Base-by-base conservation (phyloP, 768 basidiomycete species). In the Filobasidium floriforme region DNA sequence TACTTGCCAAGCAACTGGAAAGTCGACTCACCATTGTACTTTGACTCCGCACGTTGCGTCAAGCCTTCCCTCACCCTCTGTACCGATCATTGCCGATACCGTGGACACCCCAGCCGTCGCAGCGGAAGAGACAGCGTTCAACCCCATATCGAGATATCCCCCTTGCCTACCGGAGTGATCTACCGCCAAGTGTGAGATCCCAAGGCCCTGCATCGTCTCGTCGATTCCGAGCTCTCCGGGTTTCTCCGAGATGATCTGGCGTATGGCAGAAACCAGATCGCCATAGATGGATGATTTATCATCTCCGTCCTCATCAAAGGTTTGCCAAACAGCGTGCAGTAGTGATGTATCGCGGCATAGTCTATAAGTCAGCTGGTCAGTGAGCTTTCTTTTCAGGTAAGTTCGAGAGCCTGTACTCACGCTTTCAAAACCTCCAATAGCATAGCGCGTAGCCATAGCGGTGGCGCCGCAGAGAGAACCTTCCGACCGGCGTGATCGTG, bases 381-480 rank as follows among this genome's bases (percentile, higher is more conserved):
- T 44, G 24, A 59, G 51, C 52, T 54, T 49, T 5, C 7, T 32
- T 10, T 7, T 9, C 7, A 60, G 63, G 18, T 32, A 11, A 37
- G 44, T 1, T 15, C 19, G 7, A 0, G 41, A 22, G 6, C 19
- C 0, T 18, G 2, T 6, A 68, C 76, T 62, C 59, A 75, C 76
- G 91, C 93, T 76, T 92, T 82, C 81, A 94, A 86, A 54, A 92
- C 88, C 75, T 98, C 93, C 86, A 94, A 87, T 1, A 90, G 87
- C 10, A 98, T 82, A 0, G 94, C 90, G 18, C 92, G 82, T 82
- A 91, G 89, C 92, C 93, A 98, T 37, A 82, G 77, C 0, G 91
- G 89, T 32, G 67, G 24, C 43, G 9, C 32, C 32, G 4, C 32
- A 37, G 32, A 37, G 55, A 41, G 24, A 26, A 88, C 87, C 14